Percentiles rank a stretch among this genome's conserved stretches.
These are phyloP conservation scores for Blastobotrys proliferans DNA, from an alignment of 1,139 yeast species.

Conservation along the genomic window DNA sequence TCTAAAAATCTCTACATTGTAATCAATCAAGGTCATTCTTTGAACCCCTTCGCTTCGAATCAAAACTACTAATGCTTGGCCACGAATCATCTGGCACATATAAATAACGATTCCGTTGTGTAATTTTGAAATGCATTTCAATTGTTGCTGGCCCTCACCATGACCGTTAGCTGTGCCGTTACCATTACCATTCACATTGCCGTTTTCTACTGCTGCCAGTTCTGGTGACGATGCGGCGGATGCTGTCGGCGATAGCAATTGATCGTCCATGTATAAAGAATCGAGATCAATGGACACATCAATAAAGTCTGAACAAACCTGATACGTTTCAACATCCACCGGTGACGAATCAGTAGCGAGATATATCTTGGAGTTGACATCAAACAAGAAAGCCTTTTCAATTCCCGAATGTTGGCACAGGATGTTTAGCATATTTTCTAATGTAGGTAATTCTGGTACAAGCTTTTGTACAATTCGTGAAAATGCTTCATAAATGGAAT, in stretches of 20 bases:
- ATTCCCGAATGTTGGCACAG: constrained; percentile 85
- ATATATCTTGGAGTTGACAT: constrained; percentile 88
- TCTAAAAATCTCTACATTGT: constrained; percentile 79
- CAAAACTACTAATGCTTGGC: constrained; percentile 84
- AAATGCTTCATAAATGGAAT: constrained; percentile 92
- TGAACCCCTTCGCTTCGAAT: constrained; percentile 54
- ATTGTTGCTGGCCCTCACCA: constrained; percentile 28
- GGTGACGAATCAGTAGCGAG: constrained; percentile 96
- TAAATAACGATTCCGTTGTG: constrained; percentile 81
- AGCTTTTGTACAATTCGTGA: constrained; percentile 88
- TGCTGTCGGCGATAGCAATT: too few relatives aligned
- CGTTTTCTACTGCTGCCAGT: too few relatives aligned
- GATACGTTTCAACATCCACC: constrained; percentile 91
- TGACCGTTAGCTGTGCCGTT: background rate
- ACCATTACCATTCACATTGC: constrained; percentile 2
- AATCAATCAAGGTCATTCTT: constrained; percentile 72
- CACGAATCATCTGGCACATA: constrained; percentile 87
- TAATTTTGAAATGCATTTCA: constrained; percentile 68
- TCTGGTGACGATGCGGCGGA: too few relatives aligned
- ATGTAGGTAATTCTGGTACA: constrained; percentile 80
- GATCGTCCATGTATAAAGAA: constrained; percentile 30
- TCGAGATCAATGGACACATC: constrained; percentile 91
- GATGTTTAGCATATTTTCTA: constrained; percentile 85
- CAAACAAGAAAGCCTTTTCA: constrained; percentile 90
- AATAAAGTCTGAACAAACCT: constrained; percentile 94